Evolutionary conservation across 106 monocot species (phyloP).

Genomic region (Posidonia australis): DNA sequence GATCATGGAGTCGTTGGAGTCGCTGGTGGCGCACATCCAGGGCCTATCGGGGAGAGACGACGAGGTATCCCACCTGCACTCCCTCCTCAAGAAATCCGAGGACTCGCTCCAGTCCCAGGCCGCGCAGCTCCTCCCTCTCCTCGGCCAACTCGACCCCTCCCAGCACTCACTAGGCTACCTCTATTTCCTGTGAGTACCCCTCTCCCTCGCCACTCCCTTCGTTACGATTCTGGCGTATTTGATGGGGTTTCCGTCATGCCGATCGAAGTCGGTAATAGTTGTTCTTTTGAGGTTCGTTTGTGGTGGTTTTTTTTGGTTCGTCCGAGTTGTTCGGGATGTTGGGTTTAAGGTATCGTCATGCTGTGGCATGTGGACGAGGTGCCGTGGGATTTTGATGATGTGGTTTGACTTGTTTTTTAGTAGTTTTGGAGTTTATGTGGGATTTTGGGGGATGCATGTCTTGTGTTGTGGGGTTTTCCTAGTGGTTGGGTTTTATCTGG

Average conservation of each 20-base stretch:
- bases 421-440: not conserved
- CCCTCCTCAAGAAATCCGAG: constrained; percentile 70
- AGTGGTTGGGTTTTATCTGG: too few species aligned
- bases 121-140: constrained; percentile 27
- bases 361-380: too few species aligned
- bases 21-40: constrained; percentile 69
- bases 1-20: constrained; percentile 62
- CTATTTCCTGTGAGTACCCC: constrained; percentile 53
- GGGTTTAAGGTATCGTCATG: too few species aligned
- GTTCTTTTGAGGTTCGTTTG: not conserved
- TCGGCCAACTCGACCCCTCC: constrained; percentile 51
- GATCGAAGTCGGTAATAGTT: not conserved
- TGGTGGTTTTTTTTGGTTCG: not conserved
- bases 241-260: not conserved
- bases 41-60: constrained; percentile 43
- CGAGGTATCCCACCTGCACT: constrained; percentile 62
- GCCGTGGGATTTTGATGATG: too few species aligned
- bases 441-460: too few species aligned
- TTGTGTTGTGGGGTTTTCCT: too few species aligned
- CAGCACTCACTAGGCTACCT: constrained; percentile 78
- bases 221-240: not conserved
- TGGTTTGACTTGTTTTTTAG: not conserved
- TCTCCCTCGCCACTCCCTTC: too few species aligned
- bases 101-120: constrained; percentile 48
- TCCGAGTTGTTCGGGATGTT: not conserved